These are phyloP conservation scores for Vaccinium myrtillus DNA, from an alignment of 148 eudicot genomes.

Conservation along the genomic window DNA sequence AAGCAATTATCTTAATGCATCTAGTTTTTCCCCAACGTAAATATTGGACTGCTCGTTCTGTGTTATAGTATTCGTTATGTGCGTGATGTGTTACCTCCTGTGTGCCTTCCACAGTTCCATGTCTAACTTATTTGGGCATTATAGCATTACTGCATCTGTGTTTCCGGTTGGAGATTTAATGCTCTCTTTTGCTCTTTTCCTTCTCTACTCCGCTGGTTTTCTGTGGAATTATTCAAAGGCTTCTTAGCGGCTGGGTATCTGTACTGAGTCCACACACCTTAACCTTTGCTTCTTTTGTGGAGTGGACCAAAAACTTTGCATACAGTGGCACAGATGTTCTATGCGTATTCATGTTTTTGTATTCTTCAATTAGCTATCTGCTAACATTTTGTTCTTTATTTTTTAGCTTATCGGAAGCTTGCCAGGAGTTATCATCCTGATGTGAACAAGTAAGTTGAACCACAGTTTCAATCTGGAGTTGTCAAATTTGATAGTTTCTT, in stretches of 20 bases:
- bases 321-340: background rate
- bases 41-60: background rate
- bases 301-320: background rate
- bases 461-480: constrained; percentile 3
- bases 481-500: background rate
- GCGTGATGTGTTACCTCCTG: background rate
- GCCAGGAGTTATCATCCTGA: constrained; percentile 97
- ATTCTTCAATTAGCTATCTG: background rate
- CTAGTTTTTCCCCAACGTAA: background rate
- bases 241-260: background rate
- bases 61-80: background rate
- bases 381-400: constrained; percentile 21
- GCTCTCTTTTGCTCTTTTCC: background rate
- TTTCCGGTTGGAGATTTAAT: background rate
- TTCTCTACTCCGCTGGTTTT: background rate
- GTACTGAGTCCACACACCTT: background rate
- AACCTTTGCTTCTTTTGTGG: background rate
- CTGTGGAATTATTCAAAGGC: background rate
- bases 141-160: background rate
- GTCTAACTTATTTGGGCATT: background rate
- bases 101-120: no score
- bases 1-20: background rate
- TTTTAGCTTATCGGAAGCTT: constrained; percentile 94
- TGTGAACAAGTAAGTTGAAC: constrained; percentile 82
- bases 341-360: background rate